Evolutionary conservation across 208 protist species (phyloP).

Genomic region (Acanthamoeba healyi): DNA sequence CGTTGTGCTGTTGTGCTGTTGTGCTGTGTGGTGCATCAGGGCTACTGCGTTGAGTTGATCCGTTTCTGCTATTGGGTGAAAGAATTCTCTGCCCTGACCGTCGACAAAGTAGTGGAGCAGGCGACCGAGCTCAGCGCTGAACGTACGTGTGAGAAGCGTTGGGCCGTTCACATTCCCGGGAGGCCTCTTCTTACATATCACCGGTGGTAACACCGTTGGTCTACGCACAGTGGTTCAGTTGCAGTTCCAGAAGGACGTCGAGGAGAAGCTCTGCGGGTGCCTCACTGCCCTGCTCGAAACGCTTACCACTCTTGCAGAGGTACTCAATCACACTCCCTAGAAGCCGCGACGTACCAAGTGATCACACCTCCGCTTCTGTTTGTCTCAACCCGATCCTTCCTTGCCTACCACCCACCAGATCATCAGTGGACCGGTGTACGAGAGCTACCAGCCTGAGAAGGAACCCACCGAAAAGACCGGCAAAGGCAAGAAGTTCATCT

Average conservation of each 20-base stretch:
- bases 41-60: slow-evolving; percentile 29
- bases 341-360: no score
- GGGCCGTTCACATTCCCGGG: not conserved
- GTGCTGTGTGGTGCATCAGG: not conserved
- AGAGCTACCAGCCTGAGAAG: slow-evolving; percentile 55
- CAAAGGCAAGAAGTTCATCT: slow-evolving; percentile 63
- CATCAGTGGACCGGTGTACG: slow-evolving; percentile 59
- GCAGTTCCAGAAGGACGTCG: slow-evolving; percentile 38
- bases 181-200: not conserved
- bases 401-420: not conserved
- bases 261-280: not conserved
- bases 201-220: not conserved
- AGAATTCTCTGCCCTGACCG: not conserved
- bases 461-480: not conserved
- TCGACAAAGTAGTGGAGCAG: not conserved
- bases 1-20: no score
- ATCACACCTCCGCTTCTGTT: no score
- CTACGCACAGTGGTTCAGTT: not conserved
- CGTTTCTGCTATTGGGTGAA: slow-evolving; percentile 65
- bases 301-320: not conserved
- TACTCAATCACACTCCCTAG: not conserved
- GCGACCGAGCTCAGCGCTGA: slow-evolving; percentile 22
- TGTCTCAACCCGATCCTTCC: not conserved
- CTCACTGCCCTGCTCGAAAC: not conserved
- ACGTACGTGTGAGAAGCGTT: not conserved